Base-by-base conservation (phyloP, 2,329 filamentous ascomycete genomes). In the Tolypocladium paradoxum region DNA sequence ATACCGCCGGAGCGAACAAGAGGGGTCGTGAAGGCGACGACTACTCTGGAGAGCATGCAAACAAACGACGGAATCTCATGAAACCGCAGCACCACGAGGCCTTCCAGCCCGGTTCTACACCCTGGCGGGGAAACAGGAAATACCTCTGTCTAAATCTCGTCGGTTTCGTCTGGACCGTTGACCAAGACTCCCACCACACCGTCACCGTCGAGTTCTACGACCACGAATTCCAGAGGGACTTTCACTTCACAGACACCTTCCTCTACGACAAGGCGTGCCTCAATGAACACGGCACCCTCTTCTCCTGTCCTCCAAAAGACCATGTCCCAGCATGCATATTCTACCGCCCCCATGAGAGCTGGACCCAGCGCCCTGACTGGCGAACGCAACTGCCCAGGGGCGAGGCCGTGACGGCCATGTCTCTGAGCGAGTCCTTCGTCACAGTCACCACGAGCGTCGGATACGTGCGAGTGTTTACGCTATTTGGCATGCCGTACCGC, bases 171-270 rank as follows among this genome's bases (percentile, higher is more conserved):
- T 99, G 93, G 90, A 97, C 92, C 0, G 89, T 99, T 20, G 88
- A 96, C 61, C 93, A 99, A 69, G 91, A 96, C 64, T 88, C 87
- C 0, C 87, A 92, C 61, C 83, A 97, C 66, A 99, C 93, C 2
- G 85, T 99, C 12, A 96, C 91, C 0, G 91, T 97, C 2, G 93
- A 97, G 63, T 99, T 99, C 67, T 96, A 97, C 67, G 95, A 99
- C 68, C 87, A 90, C 54, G 90, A 95, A 60, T 84, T 87, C 55
- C 87, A 96, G 66, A 82, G 92, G 48, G 90, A 97, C 67, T 96
- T 96, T 63, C 93, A 97, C 72, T 97, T 99, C 67, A 97, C 91
- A 14, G 93, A 99, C 66, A 92, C 90, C 1, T 96, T 90, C 65
- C 77, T 90, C 4, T 97, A 97, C 70, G 93, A 99, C 71, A 96